A percentile compares a stretch with the other conserved stretches of the same genome.
phyloP scores from a whole-genome alignment of 257 asterid species.

The Nicotiana noctiflora region DNA sequence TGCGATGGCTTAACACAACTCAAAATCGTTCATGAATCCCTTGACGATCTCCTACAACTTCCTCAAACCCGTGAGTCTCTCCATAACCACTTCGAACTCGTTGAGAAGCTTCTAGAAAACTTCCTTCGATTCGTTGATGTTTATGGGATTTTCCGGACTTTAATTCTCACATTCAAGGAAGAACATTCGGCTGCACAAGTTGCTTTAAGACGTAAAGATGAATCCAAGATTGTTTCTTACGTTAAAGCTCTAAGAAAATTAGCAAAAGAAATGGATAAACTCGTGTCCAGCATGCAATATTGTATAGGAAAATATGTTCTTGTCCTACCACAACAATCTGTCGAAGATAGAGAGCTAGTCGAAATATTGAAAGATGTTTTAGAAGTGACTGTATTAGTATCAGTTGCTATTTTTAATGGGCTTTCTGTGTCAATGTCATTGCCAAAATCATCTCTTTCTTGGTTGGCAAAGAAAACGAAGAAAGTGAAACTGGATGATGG shows the following conservation, averaged over 20 bases:
- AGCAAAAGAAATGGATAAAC: slow-evolving; percentile 50
- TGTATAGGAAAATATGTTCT: slow-evolving; percentile 23
- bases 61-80: slow-evolving; percentile 70
- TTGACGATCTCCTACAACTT: slow-evolving; percentile 76
- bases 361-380: slow-evolving; percentile 40
- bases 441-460: slow-evolving; percentile 31
- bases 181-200: slow-evolving; percentile 44
- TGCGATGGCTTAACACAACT: slow-evolving; percentile 49
- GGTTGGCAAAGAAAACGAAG: slow-evolving; percentile 36
- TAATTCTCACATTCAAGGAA: slow-evolving; percentile 48
- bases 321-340: not conserved
- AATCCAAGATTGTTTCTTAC: slow-evolving; percentile 18
- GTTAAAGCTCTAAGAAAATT: slow-evolving; percentile 36
- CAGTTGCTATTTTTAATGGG: slow-evolving; percentile 41
- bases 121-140: slow-evolving; percentile 62
- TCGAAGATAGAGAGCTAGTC: slow-evolving; percentile 39
- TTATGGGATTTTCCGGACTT: slow-evolving; percentile 59
- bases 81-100: slow-evolving; percentile 19
- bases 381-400: slow-evolving; percentile 43
- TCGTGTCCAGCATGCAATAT: slow-evolving; percentile 15
- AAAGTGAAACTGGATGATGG: slow-evolving; percentile 31
- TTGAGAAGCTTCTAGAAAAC: slow-evolving; percentile 69
- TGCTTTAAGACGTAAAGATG: slow-evolving; percentile 51
- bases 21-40: slow-evolving; percentile 55
- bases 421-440: slow-evolving; percentile 40